Conservation (phyloP, 1,139 yeast species). For the Blastobotrys proliferans region DNA sequence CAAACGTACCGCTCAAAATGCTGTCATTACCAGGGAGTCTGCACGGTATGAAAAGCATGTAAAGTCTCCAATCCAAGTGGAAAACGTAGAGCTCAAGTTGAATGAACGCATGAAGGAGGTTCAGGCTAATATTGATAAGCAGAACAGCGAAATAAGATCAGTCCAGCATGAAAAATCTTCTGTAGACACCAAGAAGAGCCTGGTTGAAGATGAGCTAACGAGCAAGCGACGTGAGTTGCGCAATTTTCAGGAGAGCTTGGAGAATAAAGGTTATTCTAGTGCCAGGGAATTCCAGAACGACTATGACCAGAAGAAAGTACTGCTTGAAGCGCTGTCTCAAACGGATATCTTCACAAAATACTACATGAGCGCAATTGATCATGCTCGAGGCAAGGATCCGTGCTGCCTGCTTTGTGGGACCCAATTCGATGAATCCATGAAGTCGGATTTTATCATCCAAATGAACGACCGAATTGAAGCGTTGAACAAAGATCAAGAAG, state of each 20-base stretch:
- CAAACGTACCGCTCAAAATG: constrained; percentile 30
- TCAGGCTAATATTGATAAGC: constrained; percentile 5
- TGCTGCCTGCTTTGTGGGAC: too few relatives aligned
- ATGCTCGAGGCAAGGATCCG: too few relatives aligned
- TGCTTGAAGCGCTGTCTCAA: neutral
- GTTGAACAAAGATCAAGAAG: too few relatives aligned
- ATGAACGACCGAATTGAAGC: too few relatives aligned
- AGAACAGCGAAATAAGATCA: neutral
- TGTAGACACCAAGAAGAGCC: neutral
- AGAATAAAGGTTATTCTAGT: neutral
- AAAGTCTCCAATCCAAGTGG: constrained; percentile 1
- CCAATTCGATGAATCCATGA: too few relatives aligned
- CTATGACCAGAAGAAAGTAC: neutral
- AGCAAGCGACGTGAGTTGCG: neutral
- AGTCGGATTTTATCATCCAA: too few relatives aligned
- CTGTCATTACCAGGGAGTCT: constrained; percentile 1
- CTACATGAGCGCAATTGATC: neutral
- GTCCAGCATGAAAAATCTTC: neutral
- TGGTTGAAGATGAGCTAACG: neutral
- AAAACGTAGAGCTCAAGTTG: constrained; percentile 18
- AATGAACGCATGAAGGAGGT: constrained; percentile 12
- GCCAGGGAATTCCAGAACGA: neutral
- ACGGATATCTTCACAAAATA: too few relatives aligned
- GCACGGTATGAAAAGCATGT: constrained; percentile 5
- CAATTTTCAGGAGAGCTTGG: constrained; percentile 1